Evolutionary conservation across 73 alveolate genomes (phyloP), one percentile per base, ranked within the genome.

Genomic region (Tetrahymena thermophila): DNA sequence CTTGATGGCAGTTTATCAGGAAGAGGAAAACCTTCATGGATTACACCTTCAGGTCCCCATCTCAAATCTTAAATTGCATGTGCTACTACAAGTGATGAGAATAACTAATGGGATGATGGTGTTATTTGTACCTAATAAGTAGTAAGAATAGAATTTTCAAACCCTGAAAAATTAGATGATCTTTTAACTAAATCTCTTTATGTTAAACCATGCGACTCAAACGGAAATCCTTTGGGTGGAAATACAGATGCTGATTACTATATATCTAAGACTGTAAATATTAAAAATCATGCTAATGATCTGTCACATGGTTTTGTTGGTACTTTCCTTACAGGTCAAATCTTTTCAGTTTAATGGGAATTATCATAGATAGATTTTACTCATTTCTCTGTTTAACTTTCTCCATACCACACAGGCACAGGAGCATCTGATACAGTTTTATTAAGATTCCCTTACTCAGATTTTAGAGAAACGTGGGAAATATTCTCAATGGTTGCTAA

Each of bases 1-100:
- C 44, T 35, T 35, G 98, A 96, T 96, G 98, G 98, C 14, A 3
- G 96, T n/a, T 34, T 96, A 31, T 35, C 98, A 34, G 97, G 97
- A 10, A 58, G 35, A 3, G 14, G 85, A 6, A 43, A 38, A 25
- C 96, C 96, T 23, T 93, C 94, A 7, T 94, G 93, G 83, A 34
- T 96, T 31, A 93, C 94, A 3, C 98, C 98, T 21, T 83, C 42
- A 34, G 94, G 93, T 2, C 44, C 94, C 15, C 97, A 96, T 56
- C 93, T 96, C 71, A 94, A 50, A 21, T 84, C 93, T 1, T n/a
- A 57, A 38, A 40, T 93, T 35, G 95, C 56, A n/a, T 96, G 98
- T 34, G 0, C 3, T 4, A 25, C 89, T 19, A 42, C 93, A 11
- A 14, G 21, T 17, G 83, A 94, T 89, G 85, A 93, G 13, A 71